Evolutionary conservation across 805 yeast genomes (phyloP), one percentile per base, ranked within the genome.

Genomic region (Debaryomyces hansenii): DNA sequence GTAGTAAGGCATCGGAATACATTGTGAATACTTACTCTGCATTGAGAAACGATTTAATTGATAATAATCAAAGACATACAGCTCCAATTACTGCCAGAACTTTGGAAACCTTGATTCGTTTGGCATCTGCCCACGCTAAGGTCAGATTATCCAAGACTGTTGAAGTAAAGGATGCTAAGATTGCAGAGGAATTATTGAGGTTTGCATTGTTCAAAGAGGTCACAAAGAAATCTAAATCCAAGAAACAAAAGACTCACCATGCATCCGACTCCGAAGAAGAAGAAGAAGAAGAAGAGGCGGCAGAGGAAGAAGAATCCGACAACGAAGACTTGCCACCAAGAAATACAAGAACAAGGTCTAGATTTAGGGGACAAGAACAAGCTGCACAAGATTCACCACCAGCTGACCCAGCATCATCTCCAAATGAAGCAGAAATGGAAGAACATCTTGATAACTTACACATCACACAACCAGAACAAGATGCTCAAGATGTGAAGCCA

Each of bases 31-130:
- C 87, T 14, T 94, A 92, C 63, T 74, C 96, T 2, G 82, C 83
- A 10, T 75, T 94, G 53, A 81, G 99, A 72, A 91, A 90, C 63
- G 87, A 85, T 52, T 78, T 77, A 45, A 70, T 76, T 44, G 78
- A 76, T 34, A 74, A 68, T 49, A 85, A 84, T 59, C 87, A 84
- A 54, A 80, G 86, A 44, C 79, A 83, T 60, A 91, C 97, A 0
- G 85, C 96, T 1, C 98, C 99, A 32, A 88, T 92, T 54, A 92
- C 99, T 1, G 96, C 98, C n/a, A 87, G 99, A 83, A 94, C 98
- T 4, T 75, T 92, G 56, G 99, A 92, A 68, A 92, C 99, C 0
- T 75, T 92, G 54, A 92, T 92, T 64, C 96, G 99, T 75, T 74
- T 92, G 49, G 77, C 97, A 0, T 88, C 97, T 1, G 98, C 99